Percentiles rank a stretch among this genome's conserved stretches.
Conservation (phyloP, 2,329 filamentous ascomycete species). For the Hypoxylon sp. region DNA sequence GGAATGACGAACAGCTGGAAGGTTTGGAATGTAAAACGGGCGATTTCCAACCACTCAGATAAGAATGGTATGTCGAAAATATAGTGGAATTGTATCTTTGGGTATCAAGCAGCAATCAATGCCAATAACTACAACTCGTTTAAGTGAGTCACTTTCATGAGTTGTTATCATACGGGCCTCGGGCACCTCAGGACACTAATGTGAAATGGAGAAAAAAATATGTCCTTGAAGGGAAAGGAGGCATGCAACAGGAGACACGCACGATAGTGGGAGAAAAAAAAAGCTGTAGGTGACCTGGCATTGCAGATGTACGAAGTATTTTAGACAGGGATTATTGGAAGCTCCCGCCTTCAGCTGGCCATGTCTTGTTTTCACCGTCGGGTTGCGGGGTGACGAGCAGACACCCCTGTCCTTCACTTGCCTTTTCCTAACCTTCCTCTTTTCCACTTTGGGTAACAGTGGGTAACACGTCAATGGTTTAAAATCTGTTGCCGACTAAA, state of each 20-base stretch:
- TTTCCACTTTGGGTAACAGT: constrained; percentile 20
- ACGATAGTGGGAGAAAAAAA: constrained; percentile 30
- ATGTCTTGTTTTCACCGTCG: constrained; percentile 37
- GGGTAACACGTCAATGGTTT: constrained; percentile 4
- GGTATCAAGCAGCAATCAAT: constrained; percentile 24
- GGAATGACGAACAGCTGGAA: constrained; percentile 17
- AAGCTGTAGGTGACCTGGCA: constrained; percentile 41
- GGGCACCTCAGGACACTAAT: constrained; percentile 6
- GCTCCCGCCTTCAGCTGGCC: constrained; percentile 30
- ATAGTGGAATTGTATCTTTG: constrained; percentile 2
- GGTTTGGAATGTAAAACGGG: constrained; percentile 27
- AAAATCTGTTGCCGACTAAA: too few species aligned
- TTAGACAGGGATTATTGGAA: constrained; percentile 24
- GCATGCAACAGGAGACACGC: constrained; percentile 8
- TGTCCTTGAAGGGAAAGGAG: constrained; percentile 14
- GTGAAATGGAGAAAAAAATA: constrained; percentile 6
- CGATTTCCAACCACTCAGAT: constrained; percentile 8
- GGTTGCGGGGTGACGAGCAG: constrained; percentile 40
- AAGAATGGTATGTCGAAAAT: too few species aligned
- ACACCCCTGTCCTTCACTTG: constrained; percentile 6
- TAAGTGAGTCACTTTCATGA: constrained; percentile 11
- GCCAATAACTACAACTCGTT: constrained; percentile 22
- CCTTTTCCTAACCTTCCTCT: neutral
- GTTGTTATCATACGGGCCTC: constrained; percentile 5
- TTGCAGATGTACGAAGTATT: constrained; percentile 33